phyloP scores from a whole-genome alignment of 2,329 filamentous ascomycete species.

The Pseudogymnoascus sp. region DNA sequence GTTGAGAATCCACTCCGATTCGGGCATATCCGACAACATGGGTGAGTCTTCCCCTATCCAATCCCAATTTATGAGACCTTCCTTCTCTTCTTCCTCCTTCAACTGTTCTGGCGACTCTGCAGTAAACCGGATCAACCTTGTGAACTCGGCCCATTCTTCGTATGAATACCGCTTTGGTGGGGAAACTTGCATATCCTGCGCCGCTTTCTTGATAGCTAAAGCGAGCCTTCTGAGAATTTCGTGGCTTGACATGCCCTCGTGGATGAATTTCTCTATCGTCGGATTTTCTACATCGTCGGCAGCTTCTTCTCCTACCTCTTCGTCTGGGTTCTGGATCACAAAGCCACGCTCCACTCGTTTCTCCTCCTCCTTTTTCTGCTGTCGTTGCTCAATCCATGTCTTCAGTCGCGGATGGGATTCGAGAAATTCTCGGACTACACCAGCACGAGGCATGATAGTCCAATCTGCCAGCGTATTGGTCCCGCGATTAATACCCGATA shows the following conservation, averaged over 20 bases:
- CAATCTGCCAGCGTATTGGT: conserved; percentile 54
- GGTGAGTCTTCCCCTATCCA: conserved; percentile 64
- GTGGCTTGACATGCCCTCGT: conserved; percentile 10
- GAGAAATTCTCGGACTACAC: conserved; percentile 44
- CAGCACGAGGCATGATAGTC: conserved; percentile 55
- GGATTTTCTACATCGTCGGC: neutral
- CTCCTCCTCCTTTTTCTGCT: conserved; percentile 33
- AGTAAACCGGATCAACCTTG: conserved; percentile 51
- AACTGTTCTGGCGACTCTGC: conserved; percentile 27
- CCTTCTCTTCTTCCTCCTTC: conserved; percentile 42
- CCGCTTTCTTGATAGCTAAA: conserved; percentile 45
- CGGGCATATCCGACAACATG: conserved; percentile 52
- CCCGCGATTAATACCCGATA: conserved; percentile 52
- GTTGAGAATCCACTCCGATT: conserved; percentile 60
- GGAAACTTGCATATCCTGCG: conserved; percentile 41
- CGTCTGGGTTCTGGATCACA: conserved; percentile 27
- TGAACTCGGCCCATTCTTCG: conserved; percentile 62
- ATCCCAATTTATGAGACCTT: conserved; percentile 57
- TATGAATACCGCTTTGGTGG: conserved; percentile 49
- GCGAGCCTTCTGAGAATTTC: conserved; percentile 48
- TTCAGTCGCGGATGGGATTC: conserved; percentile 37
- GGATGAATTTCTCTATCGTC: conserved; percentile 12
- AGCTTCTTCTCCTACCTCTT: conserved; percentile 19
- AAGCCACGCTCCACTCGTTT: conserved; percentile 33
- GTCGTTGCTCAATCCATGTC: conserved; percentile 30